phyloP scores from a whole-genome alignment of 768 basidiomycete genomes.

The Mycena vitilis region DNA sequence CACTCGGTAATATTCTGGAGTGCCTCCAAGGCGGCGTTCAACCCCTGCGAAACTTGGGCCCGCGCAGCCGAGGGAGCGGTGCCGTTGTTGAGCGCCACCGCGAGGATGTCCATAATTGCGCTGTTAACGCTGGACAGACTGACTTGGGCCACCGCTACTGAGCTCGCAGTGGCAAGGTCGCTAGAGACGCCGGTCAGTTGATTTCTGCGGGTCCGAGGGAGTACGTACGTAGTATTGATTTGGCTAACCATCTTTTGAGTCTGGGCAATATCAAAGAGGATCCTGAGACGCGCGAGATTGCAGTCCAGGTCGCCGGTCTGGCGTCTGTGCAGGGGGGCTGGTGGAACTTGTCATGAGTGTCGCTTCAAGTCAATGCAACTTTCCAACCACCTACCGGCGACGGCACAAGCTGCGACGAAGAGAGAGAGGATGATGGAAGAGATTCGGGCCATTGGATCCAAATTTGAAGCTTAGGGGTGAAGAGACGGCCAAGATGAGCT shows the following conservation, averaged over 20 bases:
- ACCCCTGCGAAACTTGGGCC: constrained; percentile 38
- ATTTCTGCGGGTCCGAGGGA: background rate
- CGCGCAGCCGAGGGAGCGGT: constrained; percentile 41
- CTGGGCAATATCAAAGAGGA: constrained; percentile 11
- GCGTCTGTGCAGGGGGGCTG: constrained; percentile 24
- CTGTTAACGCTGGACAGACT: constrained; percentile 40
- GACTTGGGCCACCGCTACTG: constrained; percentile 37
- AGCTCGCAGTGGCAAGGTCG: constrained; percentile 37
- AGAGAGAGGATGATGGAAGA: constrained; percentile 5
- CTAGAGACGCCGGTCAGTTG: constrained; percentile 22
- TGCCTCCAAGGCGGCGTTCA: constrained; percentile 37
- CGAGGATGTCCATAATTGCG: constrained; percentile 42
- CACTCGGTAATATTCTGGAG: constrained; percentile 42
- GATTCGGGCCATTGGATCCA: constrained; percentile 27
- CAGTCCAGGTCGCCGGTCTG: constrained; percentile 32
- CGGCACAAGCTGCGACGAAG: constrained; percentile 10
- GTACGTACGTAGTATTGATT: constrained; percentile 27
- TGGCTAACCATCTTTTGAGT: constrained; percentile 13
- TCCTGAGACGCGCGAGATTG: constrained; percentile 32
- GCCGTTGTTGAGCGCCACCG: constrained; percentile 35
- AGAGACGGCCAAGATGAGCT: background rate
- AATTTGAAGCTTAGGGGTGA: background rate
- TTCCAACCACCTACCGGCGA: too few species aligned
- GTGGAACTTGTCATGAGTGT: too few species aligned
- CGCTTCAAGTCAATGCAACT: too few species aligned